Evolutionary conservation across 2,329 filamentous ascomycete species (phyloP).

Genomic region (Stagonosporopsis rhizophila): DNA sequence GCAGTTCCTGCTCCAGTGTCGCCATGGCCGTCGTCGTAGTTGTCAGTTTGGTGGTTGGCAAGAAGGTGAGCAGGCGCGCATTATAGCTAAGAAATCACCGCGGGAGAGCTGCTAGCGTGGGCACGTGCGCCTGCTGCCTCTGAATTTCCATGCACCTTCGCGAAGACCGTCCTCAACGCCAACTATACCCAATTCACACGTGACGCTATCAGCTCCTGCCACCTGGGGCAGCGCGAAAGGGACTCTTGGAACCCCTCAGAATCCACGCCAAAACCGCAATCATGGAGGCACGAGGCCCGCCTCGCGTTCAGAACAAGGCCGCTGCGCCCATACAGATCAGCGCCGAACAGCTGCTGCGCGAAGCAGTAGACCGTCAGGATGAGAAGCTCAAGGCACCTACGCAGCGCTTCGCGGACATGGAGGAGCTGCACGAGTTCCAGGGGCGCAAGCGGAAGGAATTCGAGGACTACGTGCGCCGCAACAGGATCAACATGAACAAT

Average conservation of each 20-base stretch:
- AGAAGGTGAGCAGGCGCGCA: conserved; percentile 12
- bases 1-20: conserved; percentile 87
- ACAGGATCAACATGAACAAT: conserved; percentile 95
- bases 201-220: conserved; percentile 6
- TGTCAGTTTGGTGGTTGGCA: conserved; percentile 2
- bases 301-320: conserved; percentile 98
- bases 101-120: conserved; percentile 17
- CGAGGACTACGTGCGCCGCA: conserved; percentile 95
- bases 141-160: conserved; percentile 12
- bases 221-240: conserved; percentile 8
- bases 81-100: conserved; percentile 20
- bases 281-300: conserved; percentile 93
- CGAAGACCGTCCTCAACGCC: not conserved
- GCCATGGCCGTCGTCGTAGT: conserved; percentile 63
- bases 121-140: conserved; percentile 16
- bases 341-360: conserved; percentile 94
- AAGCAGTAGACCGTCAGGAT: conserved; percentile 97
- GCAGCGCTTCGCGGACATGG: conserved; percentile 92
- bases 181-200: not conserved
- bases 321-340: conserved; percentile 84
- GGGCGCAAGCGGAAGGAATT: conserved; percentile 95
- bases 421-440: conserved; percentile 97
- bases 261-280: conserved; percentile 37
- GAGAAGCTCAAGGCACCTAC: conserved; percentile 86
- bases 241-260: not conserved